Evolutionary conservation across 768 basidiomycete genomes (phyloP).

Genomic region (Antrodiella citrinella): DNA sequence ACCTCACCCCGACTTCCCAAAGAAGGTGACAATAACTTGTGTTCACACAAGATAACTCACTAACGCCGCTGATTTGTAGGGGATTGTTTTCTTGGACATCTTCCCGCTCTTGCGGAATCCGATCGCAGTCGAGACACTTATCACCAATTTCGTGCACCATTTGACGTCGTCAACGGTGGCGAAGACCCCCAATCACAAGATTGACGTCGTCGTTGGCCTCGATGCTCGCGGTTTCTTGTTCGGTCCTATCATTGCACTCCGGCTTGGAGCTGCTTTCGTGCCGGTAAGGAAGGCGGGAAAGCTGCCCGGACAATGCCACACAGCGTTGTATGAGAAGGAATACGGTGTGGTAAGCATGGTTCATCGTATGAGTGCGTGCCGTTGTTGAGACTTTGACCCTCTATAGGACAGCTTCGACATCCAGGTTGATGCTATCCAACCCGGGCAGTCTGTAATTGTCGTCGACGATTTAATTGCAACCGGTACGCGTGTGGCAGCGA

Average conservation of each 20-base stretch:
- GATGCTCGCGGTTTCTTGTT: constrained; percentile 96
- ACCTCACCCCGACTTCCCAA: constrained; percentile 74
- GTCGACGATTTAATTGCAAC: constrained; percentile 97
- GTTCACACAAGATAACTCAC: not conserved
- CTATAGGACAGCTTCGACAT: constrained; percentile 92
- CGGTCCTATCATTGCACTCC: constrained; percentile 84
- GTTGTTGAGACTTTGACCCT: not conserved
- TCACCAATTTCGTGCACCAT: constrained; percentile 83
- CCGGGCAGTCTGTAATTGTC: constrained; percentile 78
- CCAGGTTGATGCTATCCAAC: constrained; percentile 77
- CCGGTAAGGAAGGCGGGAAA: constrained; percentile 94
- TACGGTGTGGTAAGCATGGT: constrained; percentile 67
- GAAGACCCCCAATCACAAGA: constrained; percentile 48
- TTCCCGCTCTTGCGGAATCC: constrained; percentile 90
- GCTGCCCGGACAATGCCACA: constrained; percentile 79
- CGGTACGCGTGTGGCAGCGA: constrained; percentile 40
- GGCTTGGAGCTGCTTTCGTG: constrained; percentile 90
- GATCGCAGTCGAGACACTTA: constrained; percentile 79
- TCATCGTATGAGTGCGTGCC: not conserved
- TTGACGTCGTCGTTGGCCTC: constrained; percentile 90
- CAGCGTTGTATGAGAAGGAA: constrained; percentile 82
- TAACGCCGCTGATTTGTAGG: constrained; percentile 34
- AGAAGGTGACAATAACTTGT: constrained; percentile 51
- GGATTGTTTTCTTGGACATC: constrained; percentile 89
- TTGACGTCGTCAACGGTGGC: constrained; percentile 73